Conservation (phyloP, 1,284 basidiomycete genomes). For the Ganoderma boninense region DNA sequence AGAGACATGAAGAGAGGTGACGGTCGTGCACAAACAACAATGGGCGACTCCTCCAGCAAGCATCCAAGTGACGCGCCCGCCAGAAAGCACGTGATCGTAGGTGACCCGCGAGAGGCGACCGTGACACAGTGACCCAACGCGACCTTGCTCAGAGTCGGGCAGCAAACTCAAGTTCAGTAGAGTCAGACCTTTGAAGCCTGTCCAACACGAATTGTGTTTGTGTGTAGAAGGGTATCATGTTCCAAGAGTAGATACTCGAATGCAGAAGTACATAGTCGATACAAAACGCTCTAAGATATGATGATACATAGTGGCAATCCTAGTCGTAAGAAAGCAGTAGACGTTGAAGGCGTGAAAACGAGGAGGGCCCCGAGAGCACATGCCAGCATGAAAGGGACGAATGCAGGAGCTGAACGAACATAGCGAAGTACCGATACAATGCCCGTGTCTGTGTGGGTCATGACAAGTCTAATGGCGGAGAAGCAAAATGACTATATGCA, state of each 20-base stretch:
- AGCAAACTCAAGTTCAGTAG: no score
- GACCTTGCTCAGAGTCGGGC: no score
- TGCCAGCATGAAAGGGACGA: neutral
- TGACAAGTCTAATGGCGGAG: neutral
- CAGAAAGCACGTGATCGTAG: constrained; percentile 26
- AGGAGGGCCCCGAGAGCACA: neutral
- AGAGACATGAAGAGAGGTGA: constrained; percentile 19
- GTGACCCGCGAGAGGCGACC: neutral
- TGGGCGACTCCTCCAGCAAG: constrained; percentile 12
- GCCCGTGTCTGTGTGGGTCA: neutral
- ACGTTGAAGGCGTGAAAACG: no score
- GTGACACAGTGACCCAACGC: neutral
- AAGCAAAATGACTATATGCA: neutral
- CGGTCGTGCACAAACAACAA: constrained; percentile 7
- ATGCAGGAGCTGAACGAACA: neutral
- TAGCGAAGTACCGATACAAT: neutral
- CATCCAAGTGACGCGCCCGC: constrained; percentile 22
- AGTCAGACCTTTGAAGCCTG: no score
- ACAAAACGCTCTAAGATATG: neutral
- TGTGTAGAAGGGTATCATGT: neutral
- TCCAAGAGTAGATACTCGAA: neutral
- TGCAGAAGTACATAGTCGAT: no score
- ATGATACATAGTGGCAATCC: neutral
- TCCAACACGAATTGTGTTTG: no score
- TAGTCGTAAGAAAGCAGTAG: neutral